phyloP scores from a whole-genome alignment of 495 filamentous ascomycete genomes.

The Tirmania nivea region DNA sequence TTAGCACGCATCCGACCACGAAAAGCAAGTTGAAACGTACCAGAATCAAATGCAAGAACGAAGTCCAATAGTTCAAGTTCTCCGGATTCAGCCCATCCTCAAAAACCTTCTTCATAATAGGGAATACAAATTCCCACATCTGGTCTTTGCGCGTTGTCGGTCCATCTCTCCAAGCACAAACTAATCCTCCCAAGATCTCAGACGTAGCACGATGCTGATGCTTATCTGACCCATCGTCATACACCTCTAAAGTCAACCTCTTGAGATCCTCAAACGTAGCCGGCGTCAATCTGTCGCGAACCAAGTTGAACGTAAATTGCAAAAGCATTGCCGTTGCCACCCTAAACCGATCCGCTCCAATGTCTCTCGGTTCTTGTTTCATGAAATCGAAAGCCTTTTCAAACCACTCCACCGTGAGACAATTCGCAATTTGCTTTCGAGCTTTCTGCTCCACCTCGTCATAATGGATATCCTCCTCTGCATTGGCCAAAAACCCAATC shows the following conservation, averaged over 20 bases:
- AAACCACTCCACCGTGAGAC: slow-evolving; percentile 70
- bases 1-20: slow-evolving; percentile 1
- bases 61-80: slow-evolving; percentile 83
- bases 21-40: slow-evolving; percentile 16
- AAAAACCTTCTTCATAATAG: slow-evolving; percentile 68
- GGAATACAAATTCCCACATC: slow-evolving; percentile 78
- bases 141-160: slow-evolving; percentile 40
- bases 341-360: slow-evolving; percentile 62
- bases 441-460: slow-evolving; percentile 60
- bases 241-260: slow-evolving; percentile 48
- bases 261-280: slow-evolving; percentile 78
- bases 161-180: slow-evolving; percentile 47
- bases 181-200: slow-evolving; percentile 73
- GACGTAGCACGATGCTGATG: slow-evolving; percentile 93
- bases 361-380: slow-evolving; percentile 90
- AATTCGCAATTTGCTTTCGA: slow-evolving; percentile 57
- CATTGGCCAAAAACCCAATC: slow-evolving; percentile 49
- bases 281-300: slow-evolving; percentile 48
- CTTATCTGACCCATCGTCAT: slow-evolving; percentile 85
- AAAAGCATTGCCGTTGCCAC: slow-evolving; percentile 69
- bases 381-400: slow-evolving; percentile 70
- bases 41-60: slow-evolving; percentile 69
- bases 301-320: slow-evolving; percentile 68
- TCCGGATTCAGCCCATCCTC: slow-evolving; percentile 81
- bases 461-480: slow-evolving; percentile 48